A percentile compares a stretch with the other conserved stretches of the same genome.
phyloP scores from a whole-genome alignment of 1,284 basidiomycete genomes.

The Baeospora myosura region DNA sequence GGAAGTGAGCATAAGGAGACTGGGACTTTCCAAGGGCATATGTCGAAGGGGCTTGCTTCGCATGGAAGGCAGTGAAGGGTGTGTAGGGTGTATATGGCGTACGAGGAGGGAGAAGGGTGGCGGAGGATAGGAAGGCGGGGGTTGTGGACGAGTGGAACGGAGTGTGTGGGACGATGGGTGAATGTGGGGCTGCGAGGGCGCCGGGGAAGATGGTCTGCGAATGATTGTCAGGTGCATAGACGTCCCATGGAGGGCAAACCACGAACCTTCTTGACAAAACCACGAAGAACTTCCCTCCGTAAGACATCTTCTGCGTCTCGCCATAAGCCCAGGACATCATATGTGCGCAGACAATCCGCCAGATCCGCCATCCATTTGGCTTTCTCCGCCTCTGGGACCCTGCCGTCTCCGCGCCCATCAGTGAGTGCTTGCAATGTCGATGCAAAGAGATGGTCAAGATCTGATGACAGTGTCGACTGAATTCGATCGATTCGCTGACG shows the following conservation, averaged over 20 bases:
- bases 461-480: constrained; percentile 72
- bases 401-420: constrained; percentile 36
- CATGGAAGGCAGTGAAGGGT: constrained; percentile 59
- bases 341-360: constrained; percentile 76
- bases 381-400: constrained; percentile 52
- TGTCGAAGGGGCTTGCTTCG: constrained; percentile 41
- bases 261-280: constrained; percentile 70
- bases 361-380: constrained; percentile 57
- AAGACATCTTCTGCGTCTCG: constrained; percentile 82
- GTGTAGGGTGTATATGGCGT: constrained; percentile 70
- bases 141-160: constrained; percentile 39
- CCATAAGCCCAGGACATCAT: constrained; percentile 77
- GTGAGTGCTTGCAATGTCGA: constrained; percentile 43
- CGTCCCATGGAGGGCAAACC: not conserved
- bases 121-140: constrained; percentile 19
- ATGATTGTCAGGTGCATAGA: constrained; percentile 5
- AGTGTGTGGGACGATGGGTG: constrained; percentile 69
- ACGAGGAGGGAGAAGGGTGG: constrained; percentile 34
- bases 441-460: constrained; percentile 76
- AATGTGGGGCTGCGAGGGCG: constrained; percentile 58
- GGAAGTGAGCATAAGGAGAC: constrained; percentile 38
- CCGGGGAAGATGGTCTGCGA: constrained; percentile 66
- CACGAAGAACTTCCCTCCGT: constrained; percentile 58
- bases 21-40: constrained; percentile 17
- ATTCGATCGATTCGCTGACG: constrained; percentile 73